Conservation (phyloP, 345 rosid species). For the Erysimum cheiranthoides region DNA sequence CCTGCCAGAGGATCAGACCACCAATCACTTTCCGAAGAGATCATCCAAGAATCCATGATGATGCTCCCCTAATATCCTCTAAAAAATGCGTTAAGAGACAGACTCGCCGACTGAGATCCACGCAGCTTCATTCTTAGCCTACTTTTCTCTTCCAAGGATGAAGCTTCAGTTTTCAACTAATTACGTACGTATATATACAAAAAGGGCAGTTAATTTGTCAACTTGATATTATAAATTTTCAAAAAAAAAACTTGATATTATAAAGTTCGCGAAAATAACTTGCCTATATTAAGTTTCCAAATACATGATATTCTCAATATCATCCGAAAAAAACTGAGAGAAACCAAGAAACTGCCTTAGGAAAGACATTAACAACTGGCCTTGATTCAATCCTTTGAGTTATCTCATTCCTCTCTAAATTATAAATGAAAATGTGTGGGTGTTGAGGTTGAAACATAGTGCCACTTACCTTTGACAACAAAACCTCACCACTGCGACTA, state of each 20-base stretch:
- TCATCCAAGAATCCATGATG: too few species aligned
- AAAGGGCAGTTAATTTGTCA: not conserved
- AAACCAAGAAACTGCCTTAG: too few species aligned
- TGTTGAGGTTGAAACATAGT: not conserved
- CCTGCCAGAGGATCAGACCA: too few species aligned
- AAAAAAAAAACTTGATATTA: not conserved
- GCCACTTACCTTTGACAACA: not conserved
- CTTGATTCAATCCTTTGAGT: not conserved
- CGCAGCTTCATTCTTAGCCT: too few species aligned
- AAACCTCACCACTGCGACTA: not conserved
- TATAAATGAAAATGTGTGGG: not conserved
- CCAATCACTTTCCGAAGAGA: too few species aligned
- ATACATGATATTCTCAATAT: not conserved
- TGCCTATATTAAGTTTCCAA: not conserved
- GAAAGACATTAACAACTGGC: not conserved
- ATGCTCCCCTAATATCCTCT: too few species aligned
- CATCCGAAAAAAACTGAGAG: not conserved
- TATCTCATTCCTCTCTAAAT: constrained; percentile 9
- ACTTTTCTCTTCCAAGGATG: not conserved
- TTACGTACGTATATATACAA: not conserved
- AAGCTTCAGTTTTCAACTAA: not conserved
- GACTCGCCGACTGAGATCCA: too few species aligned
- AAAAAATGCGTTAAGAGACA: too few species aligned
- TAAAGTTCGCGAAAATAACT: not conserved
- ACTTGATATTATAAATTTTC: not conserved